Conservation (phyloP, 768 basidiomycete genomes). For the Cystobasidiopsis lactophilus region DNA sequence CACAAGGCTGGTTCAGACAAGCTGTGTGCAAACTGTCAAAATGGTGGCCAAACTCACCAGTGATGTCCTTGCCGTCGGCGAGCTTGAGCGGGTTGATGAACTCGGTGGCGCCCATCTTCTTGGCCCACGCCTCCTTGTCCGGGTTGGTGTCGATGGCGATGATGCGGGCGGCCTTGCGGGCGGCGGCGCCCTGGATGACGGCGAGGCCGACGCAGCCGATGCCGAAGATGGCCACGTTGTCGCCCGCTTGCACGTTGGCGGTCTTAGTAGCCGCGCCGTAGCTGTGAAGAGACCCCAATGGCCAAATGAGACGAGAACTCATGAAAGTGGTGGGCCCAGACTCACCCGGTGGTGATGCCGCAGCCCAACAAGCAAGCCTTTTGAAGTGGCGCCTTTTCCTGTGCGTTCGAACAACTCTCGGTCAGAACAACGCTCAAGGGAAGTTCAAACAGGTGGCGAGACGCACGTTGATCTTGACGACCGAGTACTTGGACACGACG, state of each 20-base stretch:
- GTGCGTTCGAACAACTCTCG: background rate
- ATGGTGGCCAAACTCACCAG: no score
- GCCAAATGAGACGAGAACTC: constrained; percentile 63
- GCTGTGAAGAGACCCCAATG: no score
- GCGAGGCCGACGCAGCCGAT: constrained; percentile 92
- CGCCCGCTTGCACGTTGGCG: constrained; percentile 36
- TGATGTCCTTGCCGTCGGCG: constrained; percentile 58
- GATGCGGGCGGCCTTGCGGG: constrained; percentile 62
- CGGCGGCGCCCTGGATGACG: constrained; percentile 54
- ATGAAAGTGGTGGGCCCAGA: background rate
- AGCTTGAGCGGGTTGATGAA: constrained; percentile 68
- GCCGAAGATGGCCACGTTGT: constrained; percentile 82
- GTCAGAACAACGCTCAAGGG: background rate
- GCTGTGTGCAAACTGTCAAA: no score
- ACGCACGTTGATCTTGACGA: constrained; percentile 54
- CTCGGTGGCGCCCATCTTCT: constrained; percentile 82
- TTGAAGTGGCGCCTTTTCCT: constrained; percentile 55
- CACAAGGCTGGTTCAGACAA: no score
- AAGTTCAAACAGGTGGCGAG: background rate
- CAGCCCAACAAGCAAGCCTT: constrained; percentile 86
- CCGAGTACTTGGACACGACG: constrained; percentile 88
- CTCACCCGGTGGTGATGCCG: constrained; percentile 4
- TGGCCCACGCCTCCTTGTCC: constrained; percentile 64
- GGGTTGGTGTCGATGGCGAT: constrained; percentile 84
- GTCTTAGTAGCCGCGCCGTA: constrained; percentile 59